Conservation (phyloP, 495 filamentous ascomycete species). For the Cenococcum geophilum region DNA sequence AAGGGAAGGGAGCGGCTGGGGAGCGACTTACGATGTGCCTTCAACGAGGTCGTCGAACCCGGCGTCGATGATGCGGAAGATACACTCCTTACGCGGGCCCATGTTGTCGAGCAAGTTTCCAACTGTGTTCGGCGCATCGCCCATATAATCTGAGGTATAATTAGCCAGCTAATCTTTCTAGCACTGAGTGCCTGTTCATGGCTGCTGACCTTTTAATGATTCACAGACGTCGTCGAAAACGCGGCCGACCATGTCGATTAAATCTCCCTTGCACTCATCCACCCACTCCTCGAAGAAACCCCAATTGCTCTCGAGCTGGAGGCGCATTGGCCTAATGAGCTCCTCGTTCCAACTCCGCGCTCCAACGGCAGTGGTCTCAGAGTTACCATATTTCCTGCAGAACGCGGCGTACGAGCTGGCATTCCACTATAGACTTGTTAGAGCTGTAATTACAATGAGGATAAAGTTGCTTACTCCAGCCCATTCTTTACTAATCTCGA, state of each 20-base stretch:
- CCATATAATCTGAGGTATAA: background rate
- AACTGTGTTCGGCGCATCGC: slow-evolving; percentile 3
- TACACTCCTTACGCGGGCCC: background rate
- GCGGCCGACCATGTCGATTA: slow-evolving; percentile 4
- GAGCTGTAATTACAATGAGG: background rate
- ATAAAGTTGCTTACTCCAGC: slow-evolving; percentile 6
- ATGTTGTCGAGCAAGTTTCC: slow-evolving; percentile 13
- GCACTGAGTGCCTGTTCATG: background rate
- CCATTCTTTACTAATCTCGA: slow-evolving; percentile 20
- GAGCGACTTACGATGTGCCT: slow-evolving; percentile 1
- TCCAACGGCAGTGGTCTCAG: slow-evolving; percentile 3
- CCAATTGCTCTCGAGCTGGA: slow-evolving; percentile 16
- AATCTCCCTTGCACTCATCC: slow-evolving; percentile 4
- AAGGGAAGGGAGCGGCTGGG: background rate
- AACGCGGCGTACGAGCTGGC: slow-evolving; percentile 14
- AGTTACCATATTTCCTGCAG: slow-evolving; percentile 16
- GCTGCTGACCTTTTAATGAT: slow-evolving; percentile 2
- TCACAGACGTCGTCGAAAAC: slow-evolving; percentile 12
- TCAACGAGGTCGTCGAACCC: slow-evolving; percentile 19
- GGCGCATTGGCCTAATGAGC: slow-evolving; percentile 17
- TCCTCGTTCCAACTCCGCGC: slow-evolving; percentile 19
- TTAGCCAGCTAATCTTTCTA: background rate
- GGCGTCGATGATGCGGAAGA: slow-evolving; percentile 11
- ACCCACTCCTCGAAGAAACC: slow-evolving; percentile 13
- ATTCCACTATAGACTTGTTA: slow-evolving; percentile 12